Evolutionary conservation across 2,329 filamentous ascomycete species (phyloP), one percentile per base, ranked within the genome.

Genomic region (Taxawa tesnikishii): DNA sequence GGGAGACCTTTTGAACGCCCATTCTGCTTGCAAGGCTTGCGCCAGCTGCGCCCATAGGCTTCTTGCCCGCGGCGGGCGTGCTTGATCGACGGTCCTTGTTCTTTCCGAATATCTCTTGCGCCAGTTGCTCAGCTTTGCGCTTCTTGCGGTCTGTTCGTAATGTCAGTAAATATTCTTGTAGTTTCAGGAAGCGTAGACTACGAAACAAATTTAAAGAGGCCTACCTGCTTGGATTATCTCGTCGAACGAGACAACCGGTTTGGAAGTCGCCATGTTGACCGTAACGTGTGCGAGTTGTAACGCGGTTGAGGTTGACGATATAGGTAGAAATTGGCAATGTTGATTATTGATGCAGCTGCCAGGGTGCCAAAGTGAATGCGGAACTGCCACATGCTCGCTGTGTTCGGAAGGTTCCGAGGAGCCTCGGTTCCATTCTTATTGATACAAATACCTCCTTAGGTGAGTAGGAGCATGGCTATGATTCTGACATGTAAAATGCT

Each of bases 81-180:
- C 70, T 78, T 32, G 68, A 56, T 43, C 76, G 72, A 36, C 67
- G 59, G 33, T 56, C 57, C 49, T 71, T 70, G 33, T 56, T 58
- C 49, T 71, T 70, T 43, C 71, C 71, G 44, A 87, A 77, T 49
- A 87, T 83, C 49, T 71, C 67, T 45, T 79, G 68, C 18, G 81
- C 81, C n/a, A 84, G 69, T 3, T 62, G 66, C 49, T 82, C 73
- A 44, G 79, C 76, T 59, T 75, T 77, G 59, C 79, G 79, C 51
- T 75, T 73, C 53, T 80, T 68, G 39, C 79, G 76, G 39, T 66
- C 73, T 74, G 43, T 59, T 23, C n/a, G n/a, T n/a, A n/a, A n/a
- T n/a, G n/a, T n/a, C n/a, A n/a, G n/a, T n/a, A n/a, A n/a, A n/a
- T n/a, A n/a, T n/a, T n/a, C n/a, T n/a, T n/a, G n/a, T n/a, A n/a